Evolutionary conservation across 73 alveolate genomes (phyloP), one percentile per base, ranked within the genome.

Genomic region (Blepharisma stoltei): DNA sequence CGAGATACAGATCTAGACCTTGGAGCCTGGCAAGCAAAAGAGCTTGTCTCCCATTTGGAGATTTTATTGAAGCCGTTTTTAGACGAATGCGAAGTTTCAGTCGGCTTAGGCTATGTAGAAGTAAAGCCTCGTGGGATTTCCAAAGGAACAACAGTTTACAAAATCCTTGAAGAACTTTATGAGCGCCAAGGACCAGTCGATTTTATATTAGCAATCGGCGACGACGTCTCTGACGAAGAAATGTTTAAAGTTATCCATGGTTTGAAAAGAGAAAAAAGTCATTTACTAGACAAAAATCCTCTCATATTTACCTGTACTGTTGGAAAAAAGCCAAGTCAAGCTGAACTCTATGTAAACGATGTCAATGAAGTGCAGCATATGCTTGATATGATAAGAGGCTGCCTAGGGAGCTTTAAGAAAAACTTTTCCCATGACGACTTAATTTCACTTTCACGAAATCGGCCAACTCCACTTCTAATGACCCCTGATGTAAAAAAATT

Each of bases 221-320:
- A 83, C 78, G 94, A 86, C 78, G 70, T 55, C n/a, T 83, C 91
- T 77, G 94, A 86, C 81, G 94, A 86, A 65, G 89, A 86, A 86
- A 86, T 86, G 94, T 86, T 86, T 82, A 82, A 86, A 69, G 78
- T 77, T 71, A 67, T 86, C 71, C 81, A 86, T 77, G 77, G 66
- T 27, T 55, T 86, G 54, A 71, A 86, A 83, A 70, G 80, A 83
- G 73, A 70, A 69, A 25, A 65, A 54, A 55, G 83, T 67, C 71
- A 77, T 52, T 46, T 67, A 85, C 23, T 60, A 0, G 23, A 38
- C 4, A n/a, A n/a, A 14, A 47, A 60, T n/a, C 46, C 73, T 14
- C 14, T 14, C 14, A 60, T 38, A 1, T 60, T 60, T 5, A 60
- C 73, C 32, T 67, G 90, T 41, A 88, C 95, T 46, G 53, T 88